phyloP scores from a whole-genome alignment of 345 rosid genomes.

The Gossypium longicalyx region DNA sequence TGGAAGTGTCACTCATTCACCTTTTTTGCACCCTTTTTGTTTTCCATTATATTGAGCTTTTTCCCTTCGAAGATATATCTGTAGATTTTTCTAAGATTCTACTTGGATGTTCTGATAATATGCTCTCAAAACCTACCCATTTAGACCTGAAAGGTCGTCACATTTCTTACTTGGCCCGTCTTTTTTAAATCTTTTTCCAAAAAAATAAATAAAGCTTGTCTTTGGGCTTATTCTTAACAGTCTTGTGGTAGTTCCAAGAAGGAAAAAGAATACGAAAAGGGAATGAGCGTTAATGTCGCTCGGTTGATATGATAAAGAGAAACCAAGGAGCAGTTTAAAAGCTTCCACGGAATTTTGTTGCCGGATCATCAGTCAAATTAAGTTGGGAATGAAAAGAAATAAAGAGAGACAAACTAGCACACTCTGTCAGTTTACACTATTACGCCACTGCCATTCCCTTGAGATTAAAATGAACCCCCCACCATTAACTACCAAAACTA shows the following conservation, averaged over 20 bases:
- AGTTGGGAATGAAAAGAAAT: constrained; percentile 23
- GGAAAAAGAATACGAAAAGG: constrained; percentile 27
- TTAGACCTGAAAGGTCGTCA: constrained; percentile 23
- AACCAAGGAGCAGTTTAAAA: constrained; percentile 64
- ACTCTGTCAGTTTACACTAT: constrained; percentile 23
- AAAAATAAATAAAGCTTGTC: background rate
- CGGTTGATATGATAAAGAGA: constrained; percentile 69
- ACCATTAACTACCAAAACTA: background rate
- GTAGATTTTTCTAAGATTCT: constrained; percentile 30
- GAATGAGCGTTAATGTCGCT: constrained; percentile 58
- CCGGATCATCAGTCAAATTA: constrained; percentile 42
- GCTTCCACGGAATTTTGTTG: constrained; percentile 61
- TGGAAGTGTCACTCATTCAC: background rate
- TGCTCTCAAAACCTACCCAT: constrained; percentile 23
- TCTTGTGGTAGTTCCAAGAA: constrained; percentile 44
- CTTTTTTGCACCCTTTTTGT: constrained; percentile 21
- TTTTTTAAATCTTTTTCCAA: background rate
- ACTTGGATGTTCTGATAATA: constrained; percentile 21
- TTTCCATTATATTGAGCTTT: constrained; percentile 17
- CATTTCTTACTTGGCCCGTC: constrained; percentile 18
- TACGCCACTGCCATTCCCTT: constrained; percentile 1
- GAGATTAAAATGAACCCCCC: background rate
- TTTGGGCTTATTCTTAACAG: constrained; percentile 19
- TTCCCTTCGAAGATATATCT: constrained; percentile 15
- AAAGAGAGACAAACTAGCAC: constrained; percentile 25